These are phyloP conservation scores for Cladosporium sp. DNA, from an alignment of 2,329 filamentous ascomycete species.

Conservation along the genomic window DNA sequence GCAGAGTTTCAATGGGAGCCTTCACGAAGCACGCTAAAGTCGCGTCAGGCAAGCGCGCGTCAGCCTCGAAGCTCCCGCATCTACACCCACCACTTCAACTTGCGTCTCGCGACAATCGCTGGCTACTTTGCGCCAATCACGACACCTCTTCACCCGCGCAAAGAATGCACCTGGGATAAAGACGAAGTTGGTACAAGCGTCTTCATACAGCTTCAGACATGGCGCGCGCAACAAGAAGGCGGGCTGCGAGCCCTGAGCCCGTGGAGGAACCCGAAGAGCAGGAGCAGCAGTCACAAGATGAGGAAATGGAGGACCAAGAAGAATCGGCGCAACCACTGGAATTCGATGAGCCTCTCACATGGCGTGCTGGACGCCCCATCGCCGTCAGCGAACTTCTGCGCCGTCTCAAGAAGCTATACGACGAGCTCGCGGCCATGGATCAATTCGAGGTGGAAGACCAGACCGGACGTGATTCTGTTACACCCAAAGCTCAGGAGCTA, in stretches of 20 bases:
- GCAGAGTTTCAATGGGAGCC: too few relatives aligned
- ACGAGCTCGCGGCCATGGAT: constrained; percentile 79
- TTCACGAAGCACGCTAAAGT: too few relatives aligned
- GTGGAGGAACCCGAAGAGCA: constrained; percentile 16
- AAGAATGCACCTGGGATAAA: neutral
- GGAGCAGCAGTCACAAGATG: constrained; percentile 20
- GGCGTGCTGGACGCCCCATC: constrained; percentile 88
- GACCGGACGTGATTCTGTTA: constrained; percentile 75
- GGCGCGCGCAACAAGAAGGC: constrained; percentile 17
- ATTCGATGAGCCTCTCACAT: constrained; percentile 83
- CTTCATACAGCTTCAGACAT: constrained; percentile 8
- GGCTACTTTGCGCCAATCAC: constrained; percentile 5
- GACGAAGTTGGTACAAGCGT: neutral
- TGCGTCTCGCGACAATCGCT: neutral
- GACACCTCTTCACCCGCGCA: neutral
- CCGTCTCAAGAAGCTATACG: constrained; percentile 72
- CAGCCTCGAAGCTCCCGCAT: too few relatives aligned
- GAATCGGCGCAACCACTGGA: constrained; percentile 44
- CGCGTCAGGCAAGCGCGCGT: too few relatives aligned
- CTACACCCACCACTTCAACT: neutral
- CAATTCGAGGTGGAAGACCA: constrained; percentile 60
- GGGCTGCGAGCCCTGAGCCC: constrained; percentile 16
- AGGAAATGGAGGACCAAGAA: constrained; percentile 16
- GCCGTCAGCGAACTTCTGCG: constrained; percentile 74
- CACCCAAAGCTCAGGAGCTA: constrained; percentile 77